phyloP scores from a whole-genome alignment of 169 alveolate species.

The Plasmodium coatneyi region DNA sequence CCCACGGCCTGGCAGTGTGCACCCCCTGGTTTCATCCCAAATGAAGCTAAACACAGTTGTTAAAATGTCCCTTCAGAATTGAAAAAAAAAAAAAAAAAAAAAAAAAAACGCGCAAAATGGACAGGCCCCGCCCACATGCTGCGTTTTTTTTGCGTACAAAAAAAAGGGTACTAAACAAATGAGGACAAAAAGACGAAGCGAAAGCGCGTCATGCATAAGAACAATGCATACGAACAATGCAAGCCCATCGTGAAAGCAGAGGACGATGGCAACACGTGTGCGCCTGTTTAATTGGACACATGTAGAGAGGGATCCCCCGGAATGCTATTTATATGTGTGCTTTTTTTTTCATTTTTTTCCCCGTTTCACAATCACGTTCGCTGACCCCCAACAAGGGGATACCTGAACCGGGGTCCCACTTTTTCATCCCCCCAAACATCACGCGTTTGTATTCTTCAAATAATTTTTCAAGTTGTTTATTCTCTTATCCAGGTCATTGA shows the following conservation, averaged over 20 bases:
- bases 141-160: background rate
- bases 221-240: background rate
- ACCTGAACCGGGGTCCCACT: background rate
- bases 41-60: background rate
- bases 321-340: background rate
- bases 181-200: background rate
- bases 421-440: background rate
- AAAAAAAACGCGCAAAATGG: background rate
- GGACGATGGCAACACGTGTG: background rate
- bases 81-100: background rate
- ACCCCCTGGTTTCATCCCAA: background rate
- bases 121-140: background rate
- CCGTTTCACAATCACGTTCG: background rate
- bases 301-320: background rate
- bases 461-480: slow-evolving; percentile 54
- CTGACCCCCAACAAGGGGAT: background rate
- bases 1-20: background rate
- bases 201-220: background rate
- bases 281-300: background rate
- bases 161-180: background rate
- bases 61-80: background rate
- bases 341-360: background rate
- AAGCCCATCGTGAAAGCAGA: background rate
- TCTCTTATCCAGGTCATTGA: slow-evolving; percentile 57
- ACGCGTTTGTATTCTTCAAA: slow-evolving; percentile 47